phyloP scores from a whole-genome alignment of 352 stramenopile genomes.

The Globisporangium sylvaticum region DNA sequence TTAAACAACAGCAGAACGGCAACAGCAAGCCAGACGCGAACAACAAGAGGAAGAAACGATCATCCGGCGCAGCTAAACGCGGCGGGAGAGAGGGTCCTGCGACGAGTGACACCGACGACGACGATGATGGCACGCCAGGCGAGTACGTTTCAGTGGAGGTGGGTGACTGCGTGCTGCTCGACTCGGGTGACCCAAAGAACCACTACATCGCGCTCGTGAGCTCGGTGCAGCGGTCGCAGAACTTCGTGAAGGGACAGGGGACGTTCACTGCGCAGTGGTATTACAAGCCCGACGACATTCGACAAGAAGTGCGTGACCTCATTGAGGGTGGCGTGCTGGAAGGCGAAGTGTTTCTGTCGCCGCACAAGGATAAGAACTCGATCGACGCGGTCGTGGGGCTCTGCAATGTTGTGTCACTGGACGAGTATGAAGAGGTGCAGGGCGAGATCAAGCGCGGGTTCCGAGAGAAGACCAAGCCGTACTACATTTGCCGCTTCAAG shows the following conservation, averaged over 20 bases:
- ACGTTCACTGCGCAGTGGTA: slow-evolving; percentile 84
- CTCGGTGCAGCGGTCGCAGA: slow-evolving; percentile 60
- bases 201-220: slow-evolving; percentile 73
- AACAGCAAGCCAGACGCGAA: background rate
- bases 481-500: slow-evolving; percentile 79
- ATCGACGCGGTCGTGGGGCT: slow-evolving; percentile 74
- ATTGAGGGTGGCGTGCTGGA: slow-evolving; percentile 58
- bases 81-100: background rate
- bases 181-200: slow-evolving; percentile 64
- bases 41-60: slow-evolving; percentile 5
- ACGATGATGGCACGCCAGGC: slow-evolving; percentile 38
- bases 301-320: slow-evolving; percentile 49
- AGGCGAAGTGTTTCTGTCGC: slow-evolving; percentile 80
- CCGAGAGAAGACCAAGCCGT: slow-evolving; percentile 56
- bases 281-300: slow-evolving; percentile 77
- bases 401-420: slow-evolving; percentile 68
- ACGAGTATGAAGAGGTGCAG: slow-evolving; percentile 74
- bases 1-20: background rate
- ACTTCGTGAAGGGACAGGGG: slow-evolving; percentile 31
- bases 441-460: slow-evolving; percentile 67
- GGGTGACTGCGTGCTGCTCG: slow-evolving; percentile 74
- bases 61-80: background rate
- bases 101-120: slow-evolving; percentile 33
- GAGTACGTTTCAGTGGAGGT: slow-evolving; percentile 69
- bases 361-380: slow-evolving; percentile 81